A percentile compares a stretch with the other conserved stretches of the same genome.
These are phyloP conservation scores for Corchorus capsularis DNA, from an alignment of 345 rosid species.

Conservation along the genomic window DNA sequence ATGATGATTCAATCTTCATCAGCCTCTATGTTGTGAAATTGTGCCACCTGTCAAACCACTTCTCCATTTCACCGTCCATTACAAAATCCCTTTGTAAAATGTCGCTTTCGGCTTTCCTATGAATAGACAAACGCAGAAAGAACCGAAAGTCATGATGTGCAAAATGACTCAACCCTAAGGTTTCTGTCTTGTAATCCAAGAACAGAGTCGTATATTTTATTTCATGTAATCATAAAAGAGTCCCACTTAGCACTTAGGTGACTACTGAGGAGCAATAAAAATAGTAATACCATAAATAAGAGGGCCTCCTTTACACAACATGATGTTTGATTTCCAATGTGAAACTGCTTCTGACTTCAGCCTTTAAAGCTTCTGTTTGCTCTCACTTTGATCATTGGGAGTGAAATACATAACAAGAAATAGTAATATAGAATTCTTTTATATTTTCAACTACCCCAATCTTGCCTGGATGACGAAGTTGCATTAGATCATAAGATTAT, in stretches of 20 bases:
- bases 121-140: background rate
- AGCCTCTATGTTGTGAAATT: conserved; percentile 5
- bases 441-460: background rate
- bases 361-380: background rate
- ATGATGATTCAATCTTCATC: conserved; percentile 20
- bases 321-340: background rate
- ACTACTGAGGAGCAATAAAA: background rate
- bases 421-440: background rate
- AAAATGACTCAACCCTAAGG: background rate
- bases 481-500: background rate
- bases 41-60: conserved; percentile 17
- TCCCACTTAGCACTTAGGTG: background rate
- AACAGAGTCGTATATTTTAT: background rate
- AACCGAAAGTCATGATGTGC: background rate
- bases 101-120: conserved; percentile 9
- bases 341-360: background rate
- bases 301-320: background rate
- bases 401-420: background rate
- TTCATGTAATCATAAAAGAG: background rate
- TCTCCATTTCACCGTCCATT: conserved; percentile 20
- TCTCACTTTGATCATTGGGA: background rate
- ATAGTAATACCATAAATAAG: no score
- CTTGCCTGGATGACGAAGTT: background rate
- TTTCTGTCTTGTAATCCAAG: background rate
- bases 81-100: background rate